phyloP scores from a whole-genome alignment of 2,329 filamentous ascomycete genomes.

The Monosporascus sp. region DNA sequence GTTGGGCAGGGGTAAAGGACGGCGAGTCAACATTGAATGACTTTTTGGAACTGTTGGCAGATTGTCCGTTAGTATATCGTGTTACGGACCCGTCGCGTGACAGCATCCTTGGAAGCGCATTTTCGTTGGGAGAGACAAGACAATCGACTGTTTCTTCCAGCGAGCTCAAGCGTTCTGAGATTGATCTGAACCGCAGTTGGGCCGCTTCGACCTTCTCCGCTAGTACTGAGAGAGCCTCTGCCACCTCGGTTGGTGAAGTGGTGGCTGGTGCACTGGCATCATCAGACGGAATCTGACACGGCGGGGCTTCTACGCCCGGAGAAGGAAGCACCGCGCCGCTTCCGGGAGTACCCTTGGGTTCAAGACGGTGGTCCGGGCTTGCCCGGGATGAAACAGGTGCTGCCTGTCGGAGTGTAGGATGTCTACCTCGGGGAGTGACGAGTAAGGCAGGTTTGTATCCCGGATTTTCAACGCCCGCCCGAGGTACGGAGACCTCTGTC shows the following conservation, averaged over 20 bases:
- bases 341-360: neutral
- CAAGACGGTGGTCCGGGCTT: conserved; percentile 1
- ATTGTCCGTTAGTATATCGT: conserved; percentile 18
- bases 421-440: neutral
- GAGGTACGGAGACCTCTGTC: too few relatives aligned
- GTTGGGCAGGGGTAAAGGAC: conserved; percentile 73
- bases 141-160: neutral
- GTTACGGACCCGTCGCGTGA: neutral
- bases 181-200: neutral
- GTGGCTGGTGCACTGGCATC: too few relatives aligned
- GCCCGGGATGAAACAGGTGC: neutral
- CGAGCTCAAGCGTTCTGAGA: neutral
- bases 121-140: neutral
- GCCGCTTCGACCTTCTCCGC: neutral
- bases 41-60: conserved; percentile 54
- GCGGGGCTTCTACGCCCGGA: too few relatives aligned
- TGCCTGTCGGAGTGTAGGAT: neutral
- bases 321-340: too few relatives aligned
- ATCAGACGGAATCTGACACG: too few relatives aligned
- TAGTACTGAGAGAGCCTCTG: neutral
- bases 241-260: neutral
- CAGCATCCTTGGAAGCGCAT: neutral
- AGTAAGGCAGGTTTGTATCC: neutral
- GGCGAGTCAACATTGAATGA: conserved; percentile 92
- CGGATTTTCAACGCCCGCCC: neutral